Base-by-base conservation (phyloP, 345 rosid genomes). In the Draba incana region DNA sequence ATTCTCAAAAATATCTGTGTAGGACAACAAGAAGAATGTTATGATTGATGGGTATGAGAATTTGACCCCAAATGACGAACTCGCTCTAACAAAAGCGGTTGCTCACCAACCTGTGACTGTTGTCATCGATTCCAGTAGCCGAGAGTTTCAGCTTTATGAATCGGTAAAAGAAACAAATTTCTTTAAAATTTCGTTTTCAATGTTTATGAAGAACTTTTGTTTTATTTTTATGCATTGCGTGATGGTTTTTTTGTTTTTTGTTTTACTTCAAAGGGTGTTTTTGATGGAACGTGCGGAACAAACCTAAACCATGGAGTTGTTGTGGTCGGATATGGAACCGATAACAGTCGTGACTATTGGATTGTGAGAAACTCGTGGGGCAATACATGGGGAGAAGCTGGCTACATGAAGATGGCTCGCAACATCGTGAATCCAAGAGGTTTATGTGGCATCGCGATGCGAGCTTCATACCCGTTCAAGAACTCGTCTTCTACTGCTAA, bases 341-440 rank as follows among this genome's bases (percentile, higher is more conserved):
- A 89, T 77, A 70, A 49, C 2, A 79, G 46, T 27, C 87, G 85
- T 61, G 82, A 87, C n/a, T 92, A 89, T 50, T 92, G 96, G 98
- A 84, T 92, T 4, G 91, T 83, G 70, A 89, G 81, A 67, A 89
- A 92, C 59, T 92, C 98, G 3, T 87, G 98, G 92, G 94, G 94
- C 0, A 2, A 2, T 1, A 73, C 76, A 66, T 92, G 96, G 96
- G 98, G 96, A 44, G 96, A 92, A 66, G n/a, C 39, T 5, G 96
- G 94, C 0, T 89, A 87, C 69, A 52, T 92, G 27, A 88, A 74
- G 72, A 80, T 92, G 86, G 90, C 77, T 44, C 78, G 93, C 10
- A 86, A 86, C 15, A 27, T 79, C 41, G 76, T 20, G 3, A 55
- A 65, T 24, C 64, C 79, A 2, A 64, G 86, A 0, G 97, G 97